Base-by-base conservation (phyloP, 305 asterid species). In the Withania somnifera region DNA sequence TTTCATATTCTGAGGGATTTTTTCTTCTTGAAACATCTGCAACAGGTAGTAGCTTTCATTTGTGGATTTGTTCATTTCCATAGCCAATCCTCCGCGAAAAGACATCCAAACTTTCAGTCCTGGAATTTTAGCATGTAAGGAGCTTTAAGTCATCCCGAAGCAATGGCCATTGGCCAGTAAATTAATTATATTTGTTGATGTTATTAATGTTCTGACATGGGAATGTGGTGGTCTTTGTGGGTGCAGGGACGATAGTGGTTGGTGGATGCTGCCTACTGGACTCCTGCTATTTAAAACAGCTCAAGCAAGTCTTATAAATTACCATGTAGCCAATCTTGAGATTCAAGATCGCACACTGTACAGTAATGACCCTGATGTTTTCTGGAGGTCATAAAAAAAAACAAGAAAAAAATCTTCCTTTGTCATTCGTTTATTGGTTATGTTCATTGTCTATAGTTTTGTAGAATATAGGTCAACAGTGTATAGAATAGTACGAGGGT, bases 181-280 rank as follows among this genome's bases (percentile, higher is more conserved):
- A 53, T 76, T 38, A 47, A 42, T 45, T 51, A 58, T 28, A 71
- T 50, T 52, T 38, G 67, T 7, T 10, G 26, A 42, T 56, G 19
- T 63, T 52, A 10, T 53, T 54, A 40, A 47, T 84, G 2, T 84
- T n/a, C 34, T 69, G 83, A 82, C 26, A 14, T 79, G 50, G 81
- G 56, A 19, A 69, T 81, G 7, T 19, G 82, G 52, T 45, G 80
- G 68, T 82, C 84, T 42, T 57, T 9, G 34, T 58, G 78, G 78
- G 60, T 80, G 83, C 89, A 95, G 98, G 97, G 98, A 95, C 77
- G 98, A 93, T 77, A 91, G 95, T 85, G 97, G 98, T 77, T 92
- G 98, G 98, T 95, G 98, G 98, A 86, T 90, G 93, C 92, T 95
- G 77, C 95, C 97, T 66, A 87, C 86, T 56, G 98, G 95, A 42